Evolutionary conservation across 768 basidiomycete species (phyloP), one percentile per base, ranked within the genome.

Genomic region (Lactarius akahatsu): DNA sequence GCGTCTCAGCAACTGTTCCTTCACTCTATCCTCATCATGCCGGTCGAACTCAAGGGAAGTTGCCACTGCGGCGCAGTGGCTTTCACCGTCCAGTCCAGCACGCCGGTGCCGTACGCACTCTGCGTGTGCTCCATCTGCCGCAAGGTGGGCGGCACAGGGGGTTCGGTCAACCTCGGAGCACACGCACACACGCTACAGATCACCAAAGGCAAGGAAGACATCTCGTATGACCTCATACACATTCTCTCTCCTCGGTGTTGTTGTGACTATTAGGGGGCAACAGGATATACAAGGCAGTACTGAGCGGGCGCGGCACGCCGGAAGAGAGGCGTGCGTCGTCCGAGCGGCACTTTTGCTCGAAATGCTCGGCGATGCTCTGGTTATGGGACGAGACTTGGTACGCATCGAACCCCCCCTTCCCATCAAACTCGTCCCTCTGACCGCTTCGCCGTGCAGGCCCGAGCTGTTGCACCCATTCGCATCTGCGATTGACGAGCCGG

Each of bases 111-210:
- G 8, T 89, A 87, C 72, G 86, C 87, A 84, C 73, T 89, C 38
- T 89, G 88, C 70, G 61, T 84, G 6, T 89, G 88, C 72, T 88
- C 86, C 40, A 88, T 89, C 67, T 89, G 88, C 71, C 83, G 88
- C 64, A 89, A 89, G 73, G 85, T 87, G 11, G 87, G 87, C 45
- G 88, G 88, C 16, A 76, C 76, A 0, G 86, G 87, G 15, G 87
- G 88, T 0, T 84, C 86, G 2, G 81, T 89, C 73, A 89, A 89
- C 67, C 81, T 89, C n/a, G 84, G 86, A 28, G 88, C 81, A 1
- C 76, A 82, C 56, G 77, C 77, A 16, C 73, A 83, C 0, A 84
- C 84, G 0, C 75, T 89, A 57, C 75, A 82, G 47, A 72, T 89
- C 50, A 63, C 28, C 36, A 78, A 76, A 40, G 87, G 87, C 0